A percentile compares a stretch with the other conserved stretches of the same genome.
These are phyloP conservation scores for Coelastrella sp. DNA, from an alignment of 139 green algal species.

Conservation along the genomic window DNA sequence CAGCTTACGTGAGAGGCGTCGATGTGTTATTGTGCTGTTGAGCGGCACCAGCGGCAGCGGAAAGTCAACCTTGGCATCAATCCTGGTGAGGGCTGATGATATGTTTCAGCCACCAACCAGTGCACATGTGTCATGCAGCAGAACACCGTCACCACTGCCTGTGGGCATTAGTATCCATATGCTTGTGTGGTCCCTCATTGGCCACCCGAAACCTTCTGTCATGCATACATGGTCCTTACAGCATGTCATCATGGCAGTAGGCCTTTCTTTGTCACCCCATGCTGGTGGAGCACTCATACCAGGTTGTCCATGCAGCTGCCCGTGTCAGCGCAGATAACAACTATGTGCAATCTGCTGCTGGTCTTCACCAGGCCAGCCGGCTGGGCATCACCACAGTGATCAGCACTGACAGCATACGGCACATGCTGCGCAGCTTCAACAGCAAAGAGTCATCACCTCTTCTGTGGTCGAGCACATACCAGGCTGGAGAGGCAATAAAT, in stretches of 20 bases:
- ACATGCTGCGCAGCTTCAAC: conserved; percentile 85
- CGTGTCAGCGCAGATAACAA: neutral
- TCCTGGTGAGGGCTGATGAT: conserved; percentile 75
- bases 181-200: neutral
- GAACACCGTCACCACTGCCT: too few species aligned
- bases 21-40: conserved; percentile 81
- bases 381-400: conserved; percentile 93
- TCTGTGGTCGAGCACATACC: conserved; percentile 93
- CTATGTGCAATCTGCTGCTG: neutral
- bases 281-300: too few species aligned
- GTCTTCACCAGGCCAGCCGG: conserved; percentile 62
- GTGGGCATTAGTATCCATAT: neutral
- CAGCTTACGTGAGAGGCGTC: conserved; percentile 70
- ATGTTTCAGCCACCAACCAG: neutral
- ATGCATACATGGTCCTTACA: too few species aligned
- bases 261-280: too few species aligned
- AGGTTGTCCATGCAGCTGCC: too few species aligned
- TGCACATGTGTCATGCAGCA: neutral
- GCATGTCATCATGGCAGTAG: too few species aligned
- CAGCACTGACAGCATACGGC: conserved; percentile 88
- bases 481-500: conserved; percentile 67
- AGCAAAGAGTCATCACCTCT: conserved; percentile 70
- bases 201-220: too few species aligned
- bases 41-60: conserved; percentile 93
- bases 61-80: conserved; percentile 94